Conservation (phyloP, 176 grass and related monocot genomes). For the Neostapfia colusana region DNA sequence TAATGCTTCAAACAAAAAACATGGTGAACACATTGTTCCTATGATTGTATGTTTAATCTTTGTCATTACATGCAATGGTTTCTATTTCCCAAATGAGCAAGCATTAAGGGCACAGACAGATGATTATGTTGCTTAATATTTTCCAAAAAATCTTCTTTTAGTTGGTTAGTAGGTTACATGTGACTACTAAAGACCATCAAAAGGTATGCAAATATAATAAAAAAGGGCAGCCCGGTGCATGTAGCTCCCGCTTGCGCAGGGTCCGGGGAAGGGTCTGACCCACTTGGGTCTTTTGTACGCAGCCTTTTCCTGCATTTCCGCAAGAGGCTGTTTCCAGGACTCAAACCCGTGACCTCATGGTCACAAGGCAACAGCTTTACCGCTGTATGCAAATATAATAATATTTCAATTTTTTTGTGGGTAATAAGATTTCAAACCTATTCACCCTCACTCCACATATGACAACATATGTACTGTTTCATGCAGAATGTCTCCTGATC, state of each 20-base stretch:
- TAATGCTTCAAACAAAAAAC: slow-evolving; percentile 9
- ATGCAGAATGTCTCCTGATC: slow-evolving; percentile 19
- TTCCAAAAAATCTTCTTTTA: neutral
- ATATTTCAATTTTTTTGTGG: no score
- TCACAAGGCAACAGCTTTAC: no score
- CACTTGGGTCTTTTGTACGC: no score
- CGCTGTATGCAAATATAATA: no score
- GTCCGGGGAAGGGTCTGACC: no score
- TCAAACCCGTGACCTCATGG: no score
- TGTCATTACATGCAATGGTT: neutral
- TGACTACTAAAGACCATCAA: neutral
- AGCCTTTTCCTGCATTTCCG: no score
- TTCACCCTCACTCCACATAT: neutral
- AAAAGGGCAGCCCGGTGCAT: no score
- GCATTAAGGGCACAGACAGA: neutral
- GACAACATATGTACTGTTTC: neutral
- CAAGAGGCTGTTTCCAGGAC: no score
- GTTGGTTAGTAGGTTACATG: slow-evolving; percentile 1
- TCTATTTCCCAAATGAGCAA: neutral
- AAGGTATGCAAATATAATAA: slow-evolving; percentile 1
- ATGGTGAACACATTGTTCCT: neutral
- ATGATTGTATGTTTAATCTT: neutral
- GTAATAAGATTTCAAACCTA: neutral
- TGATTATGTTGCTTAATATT: neutral
- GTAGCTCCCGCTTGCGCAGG: no score